These are phyloP conservation scores for Ascosphaera acerosa DNA, from an alignment of 2,329 filamentous ascomycete species.

Conservation along the genomic window DNA sequence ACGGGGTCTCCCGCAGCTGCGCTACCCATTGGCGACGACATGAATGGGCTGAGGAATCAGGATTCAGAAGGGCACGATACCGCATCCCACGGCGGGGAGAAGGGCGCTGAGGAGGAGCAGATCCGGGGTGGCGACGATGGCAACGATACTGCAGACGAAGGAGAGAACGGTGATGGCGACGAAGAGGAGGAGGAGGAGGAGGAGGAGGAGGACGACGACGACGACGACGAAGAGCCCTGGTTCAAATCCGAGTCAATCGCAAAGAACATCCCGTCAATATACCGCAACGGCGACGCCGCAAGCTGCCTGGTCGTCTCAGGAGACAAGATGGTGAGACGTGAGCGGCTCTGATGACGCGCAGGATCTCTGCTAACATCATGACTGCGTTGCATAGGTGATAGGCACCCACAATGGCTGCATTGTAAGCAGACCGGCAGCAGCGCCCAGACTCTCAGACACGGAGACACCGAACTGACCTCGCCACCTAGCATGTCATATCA, in stretches of 20 bases:
- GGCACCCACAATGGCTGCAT: slow-evolving; percentile 95
- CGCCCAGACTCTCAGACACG: no score
- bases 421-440: slow-evolving; percentile 32
- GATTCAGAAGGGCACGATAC: no score
- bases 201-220: slow-evolving; percentile 47
- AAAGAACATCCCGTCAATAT: slow-evolving; percentile 50
- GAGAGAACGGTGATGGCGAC: slow-evolving; percentile 9
- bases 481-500: slow-evolving; percentile 50
- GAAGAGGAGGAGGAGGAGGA: slow-evolving; percentile 26
- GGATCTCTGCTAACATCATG: slow-evolving; percentile 15
- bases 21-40: slow-evolving; percentile 2
- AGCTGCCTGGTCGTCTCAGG: slow-evolving; percentile 74
- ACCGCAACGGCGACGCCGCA: slow-evolving; percentile 86
- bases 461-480: no score
- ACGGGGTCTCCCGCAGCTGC: slow-evolving; percentile 3
- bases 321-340: slow-evolving; percentile 64
- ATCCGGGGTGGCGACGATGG: slow-evolving; percentile 8
- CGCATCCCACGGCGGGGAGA: no score
- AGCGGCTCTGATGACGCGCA: slow-evolving; percentile 2
- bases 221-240: slow-evolving; percentile 79
- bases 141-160: no score
- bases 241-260: slow-evolving; percentile 85
- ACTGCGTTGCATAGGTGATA: slow-evolving; percentile 39
- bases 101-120: slow-evolving; percentile 4
- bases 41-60: no score